Evolutionary conservation across 805 yeast species (phyloP).

Genomic region (Candida tammaniensis): DNA sequence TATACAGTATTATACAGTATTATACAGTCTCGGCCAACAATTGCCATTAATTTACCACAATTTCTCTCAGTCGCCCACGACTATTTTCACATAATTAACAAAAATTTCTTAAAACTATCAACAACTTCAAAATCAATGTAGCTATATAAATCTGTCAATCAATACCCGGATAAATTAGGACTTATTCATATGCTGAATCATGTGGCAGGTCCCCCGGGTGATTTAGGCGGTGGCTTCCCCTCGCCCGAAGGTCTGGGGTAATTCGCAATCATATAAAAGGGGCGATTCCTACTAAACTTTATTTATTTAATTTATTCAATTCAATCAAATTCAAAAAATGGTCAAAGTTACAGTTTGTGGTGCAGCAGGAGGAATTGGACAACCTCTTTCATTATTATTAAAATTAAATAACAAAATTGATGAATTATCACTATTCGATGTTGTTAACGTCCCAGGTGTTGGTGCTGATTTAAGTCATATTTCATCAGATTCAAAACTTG

Average conservation of each 20-base stretch:
- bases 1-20: too few species aligned
- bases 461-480: conserved; percentile 87
- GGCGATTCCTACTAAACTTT: conserved; percentile 2
- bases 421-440: conserved; percentile 78
- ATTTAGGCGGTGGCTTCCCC: conserved; percentile 2
- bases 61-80: too few species aligned
- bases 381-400: conserved; percentile 79
- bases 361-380: conserved; percentile 95
- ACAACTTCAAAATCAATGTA: too few species aligned
- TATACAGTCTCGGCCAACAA: too few species aligned
- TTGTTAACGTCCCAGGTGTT: conserved; percentile 81
- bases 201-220: too few species aligned
- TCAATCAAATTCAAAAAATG: conserved; percentile 20
- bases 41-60: too few species aligned
- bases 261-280: conserved; percentile 4
- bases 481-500: conserved; percentile 60
- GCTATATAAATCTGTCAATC: too few species aligned
- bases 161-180: too few species aligned
- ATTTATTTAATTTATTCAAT: not conserved
- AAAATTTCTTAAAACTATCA: too few species aligned
- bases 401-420: conserved; percentile 63
- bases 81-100: too few species aligned
- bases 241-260: conserved; percentile 6
- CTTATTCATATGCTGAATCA: too few species aligned
- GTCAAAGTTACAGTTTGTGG: conserved; percentile 82